Conservation (phyloP, 2,329 filamentous ascomycete species). For the Pseudonectria foliicola region DNA sequence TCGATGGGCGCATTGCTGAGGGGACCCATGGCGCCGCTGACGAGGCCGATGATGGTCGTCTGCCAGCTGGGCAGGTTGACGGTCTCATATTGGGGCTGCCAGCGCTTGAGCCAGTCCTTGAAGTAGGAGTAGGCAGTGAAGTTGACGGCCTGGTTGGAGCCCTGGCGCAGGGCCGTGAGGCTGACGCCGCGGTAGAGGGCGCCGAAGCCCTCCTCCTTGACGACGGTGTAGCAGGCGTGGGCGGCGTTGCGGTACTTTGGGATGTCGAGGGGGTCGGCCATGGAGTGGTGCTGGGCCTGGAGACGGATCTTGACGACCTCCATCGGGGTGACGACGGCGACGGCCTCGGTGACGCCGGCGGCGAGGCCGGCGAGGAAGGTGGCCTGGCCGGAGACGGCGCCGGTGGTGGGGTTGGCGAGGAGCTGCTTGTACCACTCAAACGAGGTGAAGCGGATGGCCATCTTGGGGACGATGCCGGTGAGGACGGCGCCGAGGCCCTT, state of each 20-base stretch:
- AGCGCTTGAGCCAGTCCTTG: constrained; percentile 67
- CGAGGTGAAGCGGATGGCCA: constrained; percentile 97
- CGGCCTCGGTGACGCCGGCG: constrained; percentile 92
- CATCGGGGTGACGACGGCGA: constrained; percentile 95
- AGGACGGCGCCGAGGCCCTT: constrained; percentile 96
- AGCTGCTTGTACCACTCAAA: constrained; percentile 93
- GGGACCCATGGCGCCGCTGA: constrained; percentile 90
- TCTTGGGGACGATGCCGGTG: constrained; percentile 95
- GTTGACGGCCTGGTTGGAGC: constrained; percentile 96
- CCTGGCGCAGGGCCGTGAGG: constrained; percentile 87
- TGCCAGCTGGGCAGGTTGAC: constrained; percentile 74
- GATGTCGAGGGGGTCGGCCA: constrained; percentile 92
- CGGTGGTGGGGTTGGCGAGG: constrained; percentile 61
- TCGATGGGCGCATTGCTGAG: constrained; percentile 97
- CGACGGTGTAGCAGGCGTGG: constrained; percentile 73
- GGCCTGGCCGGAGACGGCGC: constrained; percentile 59
- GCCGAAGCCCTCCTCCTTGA: constrained; percentile 82
- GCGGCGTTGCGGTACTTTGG: constrained; percentile 97
- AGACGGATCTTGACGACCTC: constrained; percentile 98
- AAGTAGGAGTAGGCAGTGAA: constrained; percentile 97
- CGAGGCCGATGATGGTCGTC: constrained; percentile 82
- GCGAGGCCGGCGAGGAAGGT: constrained; percentile 75
- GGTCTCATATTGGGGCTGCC: constrained; percentile 61
- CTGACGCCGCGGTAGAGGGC: constrained; percentile 91
- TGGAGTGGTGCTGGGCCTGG: constrained; percentile 95